These are phyloP conservation scores for Cymbopogon flexuosus DNA, from an alignment of 202 grass and related monocot genomes.

Conservation along the genomic window DNA sequence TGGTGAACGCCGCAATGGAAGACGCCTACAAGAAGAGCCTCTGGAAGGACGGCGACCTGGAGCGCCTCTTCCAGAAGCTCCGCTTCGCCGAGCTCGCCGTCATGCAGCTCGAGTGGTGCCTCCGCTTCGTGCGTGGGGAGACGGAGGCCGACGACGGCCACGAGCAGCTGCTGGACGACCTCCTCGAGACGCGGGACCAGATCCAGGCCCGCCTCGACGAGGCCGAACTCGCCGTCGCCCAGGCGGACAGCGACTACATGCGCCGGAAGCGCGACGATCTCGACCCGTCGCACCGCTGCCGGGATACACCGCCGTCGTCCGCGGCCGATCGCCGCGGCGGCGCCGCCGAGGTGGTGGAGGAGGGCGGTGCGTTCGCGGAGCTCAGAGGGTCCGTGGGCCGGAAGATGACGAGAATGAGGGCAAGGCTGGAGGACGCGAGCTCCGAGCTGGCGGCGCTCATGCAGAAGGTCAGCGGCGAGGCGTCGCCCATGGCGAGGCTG, in stretches of 20 bases:
- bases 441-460: slow-evolving; percentile 40
- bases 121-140: slow-evolving; percentile 49
- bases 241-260: slow-evolving; percentile 52
- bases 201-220: slow-evolving; percentile 49
- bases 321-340: background rate
- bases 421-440: slow-evolving; percentile 45
- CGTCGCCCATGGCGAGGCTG: slow-evolving; percentile 24
- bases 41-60: slow-evolving; percentile 52
- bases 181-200: slow-evolving; percentile 43
- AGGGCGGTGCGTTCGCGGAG: slow-evolving; percentile 14
- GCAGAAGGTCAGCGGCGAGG: slow-evolving; percentile 34
- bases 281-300: background rate
- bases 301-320: background rate
- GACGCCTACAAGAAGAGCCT: slow-evolving; percentile 55
- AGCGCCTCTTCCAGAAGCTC: slow-evolving; percentile 51
- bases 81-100: slow-evolving; percentile 59
- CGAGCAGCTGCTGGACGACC: slow-evolving; percentile 34
- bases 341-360: background rate
- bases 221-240: slow-evolving; percentile 44
- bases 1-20: slow-evolving; percentile 62
- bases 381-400: slow-evolving; percentile 31
- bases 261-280: slow-evolving; percentile 41
- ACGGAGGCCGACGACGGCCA: slow-evolving; percentile 33
- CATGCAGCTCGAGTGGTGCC: slow-evolving; percentile 58
- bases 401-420: slow-evolving; percentile 35